phyloP scores from a whole-genome alignment of 2,329 filamentous ascomycete species.

The Penicillium expansum region DNA sequence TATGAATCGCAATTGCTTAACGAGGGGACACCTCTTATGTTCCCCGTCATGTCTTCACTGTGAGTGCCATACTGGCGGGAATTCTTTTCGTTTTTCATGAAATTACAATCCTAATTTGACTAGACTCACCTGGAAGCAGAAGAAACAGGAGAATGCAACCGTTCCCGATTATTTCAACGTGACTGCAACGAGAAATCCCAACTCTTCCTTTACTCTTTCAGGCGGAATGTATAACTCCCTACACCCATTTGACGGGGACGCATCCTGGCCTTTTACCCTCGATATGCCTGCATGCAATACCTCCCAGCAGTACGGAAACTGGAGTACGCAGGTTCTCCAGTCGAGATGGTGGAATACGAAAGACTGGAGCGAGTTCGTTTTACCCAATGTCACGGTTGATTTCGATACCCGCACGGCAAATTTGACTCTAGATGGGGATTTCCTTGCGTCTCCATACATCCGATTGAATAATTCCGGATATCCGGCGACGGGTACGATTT shows the following conservation, averaged over 20 bases:
- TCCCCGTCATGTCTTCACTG: too few relatives aligned
- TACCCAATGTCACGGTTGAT: not conserved
- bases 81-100: not conserved
- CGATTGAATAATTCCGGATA: not conserved
- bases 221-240: not conserved
- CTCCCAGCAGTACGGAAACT: not conserved
- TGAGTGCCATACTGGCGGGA: too few relatives aligned
- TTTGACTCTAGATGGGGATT: not conserved
- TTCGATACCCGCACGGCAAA: slow-evolving; percentile 3
- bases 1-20: too few relatives aligned
- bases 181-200: not conserved
- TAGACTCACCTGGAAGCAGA: not conserved
- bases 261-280: not conserved
- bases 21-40: too few relatives aligned
- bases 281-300: too few relatives aligned
- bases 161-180: not conserved
- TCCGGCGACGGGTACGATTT: not conserved
- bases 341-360: not conserved
- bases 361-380: not conserved
- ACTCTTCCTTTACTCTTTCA: not conserved
- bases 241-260: too few relatives aligned
- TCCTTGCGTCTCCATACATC: not conserved
- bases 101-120: not conserved
- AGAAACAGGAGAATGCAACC: not conserved
- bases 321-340: not conserved